Base-by-base conservation (phyloP, 2,329 filamentous ascomycete genomes). In the Pseudopithomyces chartarum region DNA sequence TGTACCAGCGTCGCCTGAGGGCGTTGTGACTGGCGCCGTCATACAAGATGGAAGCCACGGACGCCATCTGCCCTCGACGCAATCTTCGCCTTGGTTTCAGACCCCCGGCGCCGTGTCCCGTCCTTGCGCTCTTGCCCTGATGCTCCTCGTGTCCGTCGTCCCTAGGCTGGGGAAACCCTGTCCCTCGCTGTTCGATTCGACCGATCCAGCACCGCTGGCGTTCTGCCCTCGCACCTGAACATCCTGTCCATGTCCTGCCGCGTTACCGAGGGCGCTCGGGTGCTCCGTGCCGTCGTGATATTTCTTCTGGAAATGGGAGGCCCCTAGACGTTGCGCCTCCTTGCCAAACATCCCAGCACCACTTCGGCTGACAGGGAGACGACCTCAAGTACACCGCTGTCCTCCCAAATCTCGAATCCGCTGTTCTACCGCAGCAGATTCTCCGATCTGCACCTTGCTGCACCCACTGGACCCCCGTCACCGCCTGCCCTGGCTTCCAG, bases 1-100 rank as follows among this genome's bases (percentile, higher is more conserved):
- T 36, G 48, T 60, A 29, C 54, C 50, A 17, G 55, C 47, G 54
- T 55, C 59, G 60, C 52, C 52, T 56, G 59, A 54, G 19, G 43
- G 40, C 52, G 22, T 34, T 45, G 50, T 64, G 43, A 64, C 60
- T 63, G 65, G 61, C 54, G 55, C 59, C 56, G 68, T 72, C 63
- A 61, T 64, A 71, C 68, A 59, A 62, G 59, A 62, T 59, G 50
- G 52, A 58, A 65, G 66, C 67, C 65, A 66, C 64, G 36, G 62
- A 63, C 66, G 68, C 69, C 69, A 70, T 67, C 57, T 66, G 54
- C 59, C 64, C 60, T 63, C 61, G 56, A 61, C 56, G 54, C 61
- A 64, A 57, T 62, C 62, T 59, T 58, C 51, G 46, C 62, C 54
- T 59, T 64, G 32, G 63, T 60, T 60, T 63, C 63, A 55, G 60